Base-by-base conservation (phyloP, 2,329 filamentous ascomycete genomes). In the Dissoconium aciculare region DNA sequence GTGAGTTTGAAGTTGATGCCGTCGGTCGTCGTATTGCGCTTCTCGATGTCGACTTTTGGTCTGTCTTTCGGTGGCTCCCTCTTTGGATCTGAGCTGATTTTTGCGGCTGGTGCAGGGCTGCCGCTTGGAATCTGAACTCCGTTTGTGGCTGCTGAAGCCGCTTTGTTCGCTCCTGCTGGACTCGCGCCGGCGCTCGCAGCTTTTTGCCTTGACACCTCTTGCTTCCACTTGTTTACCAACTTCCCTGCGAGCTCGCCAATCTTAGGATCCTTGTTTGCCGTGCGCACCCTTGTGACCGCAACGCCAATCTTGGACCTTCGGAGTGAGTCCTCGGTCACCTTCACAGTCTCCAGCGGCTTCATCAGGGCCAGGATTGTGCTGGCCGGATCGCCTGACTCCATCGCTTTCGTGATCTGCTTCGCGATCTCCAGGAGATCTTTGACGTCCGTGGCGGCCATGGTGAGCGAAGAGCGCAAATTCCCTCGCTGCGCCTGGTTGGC, bases 231-330 rank as follows among this genome's bases (percentile, higher is more conserved):
- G 39, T 68, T 69, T 31, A 98, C 84, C 34, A 95, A 78, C 49
- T 85, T 80, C 36, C 70, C 67, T 3, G 89, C 84, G 26, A 81
- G 64, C 30, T 72, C 70, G 27, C 77, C 74, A 44, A 95, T 78
- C 28, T 66, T 62, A 2, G 66, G 60, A 26, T 85, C 74, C 55
- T 81, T 84, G 63, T 91, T 78, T 34, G 74, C 57, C n/a, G 19
- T 23, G 55, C 91, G 84, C 37, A 78, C 71, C 54, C 84, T 87
- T 55, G 85, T 87, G 40, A 95, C 80, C 30, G 78, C 74, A 42
- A 93, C 77, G 46, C 89, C 89, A 30, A 92, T 87, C 46, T 78
- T 80, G n/a, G 87, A 95, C 25, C 78, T 78, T 50, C 87, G 75
- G 42, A 98, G 65, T 45, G 93, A 70, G 45, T 94, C 83, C 59